Conservation (phyloP, 441 rosid genomes). For the Gossypium trilobum region DNA sequence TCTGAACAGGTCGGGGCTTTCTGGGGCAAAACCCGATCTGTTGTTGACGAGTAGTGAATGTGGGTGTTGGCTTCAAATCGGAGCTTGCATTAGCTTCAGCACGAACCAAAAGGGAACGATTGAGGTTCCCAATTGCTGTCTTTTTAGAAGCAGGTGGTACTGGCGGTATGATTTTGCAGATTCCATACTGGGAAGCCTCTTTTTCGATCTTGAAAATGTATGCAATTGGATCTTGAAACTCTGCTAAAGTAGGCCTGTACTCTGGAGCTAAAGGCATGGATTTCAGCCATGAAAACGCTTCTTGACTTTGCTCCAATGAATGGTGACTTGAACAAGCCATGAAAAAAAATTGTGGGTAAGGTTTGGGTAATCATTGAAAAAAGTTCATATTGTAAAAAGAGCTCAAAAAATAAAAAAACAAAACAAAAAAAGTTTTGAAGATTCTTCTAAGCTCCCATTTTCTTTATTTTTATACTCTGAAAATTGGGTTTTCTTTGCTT, state of each 20-base stretch:
- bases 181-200: slow-evolving; percentile 85
- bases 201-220: slow-evolving; percentile 97
- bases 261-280: slow-evolving; percentile 86
- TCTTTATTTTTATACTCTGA: neutral
- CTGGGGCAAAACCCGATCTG: slow-evolving; percentile 98
- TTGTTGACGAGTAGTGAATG: slow-evolving; percentile 96
- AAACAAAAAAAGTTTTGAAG: slow-evolving; percentile 6
- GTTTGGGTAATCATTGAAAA: slow-evolving; percentile 17
- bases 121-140: slow-evolving; percentile 60
- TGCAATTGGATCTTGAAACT: slow-evolving; percentile 98
- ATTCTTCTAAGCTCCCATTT: slow-evolving; percentile 22
- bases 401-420: slow-evolving; percentile 3
- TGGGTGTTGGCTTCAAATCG: slow-evolving; percentile 43
- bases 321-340: slow-evolving; percentile 40
- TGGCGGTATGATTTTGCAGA: slow-evolving; percentile 96
- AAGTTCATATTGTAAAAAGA: slow-evolving; percentile 21
- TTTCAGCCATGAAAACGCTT: slow-evolving; percentile 81
- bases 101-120: slow-evolving; percentile 65
- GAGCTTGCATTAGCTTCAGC: slow-evolving; percentile 27
- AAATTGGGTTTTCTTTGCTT: neutral
- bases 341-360: neutral
- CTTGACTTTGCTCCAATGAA: slow-evolving; percentile 37
- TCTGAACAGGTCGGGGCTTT: slow-evolving; percentile 73
- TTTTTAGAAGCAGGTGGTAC: slow-evolving; percentile 61
- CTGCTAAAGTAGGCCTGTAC: slow-evolving; percentile 68